phyloP scores from a whole-genome alignment of 306 rosid species.

The Citrullus mucosospermus region DNA sequence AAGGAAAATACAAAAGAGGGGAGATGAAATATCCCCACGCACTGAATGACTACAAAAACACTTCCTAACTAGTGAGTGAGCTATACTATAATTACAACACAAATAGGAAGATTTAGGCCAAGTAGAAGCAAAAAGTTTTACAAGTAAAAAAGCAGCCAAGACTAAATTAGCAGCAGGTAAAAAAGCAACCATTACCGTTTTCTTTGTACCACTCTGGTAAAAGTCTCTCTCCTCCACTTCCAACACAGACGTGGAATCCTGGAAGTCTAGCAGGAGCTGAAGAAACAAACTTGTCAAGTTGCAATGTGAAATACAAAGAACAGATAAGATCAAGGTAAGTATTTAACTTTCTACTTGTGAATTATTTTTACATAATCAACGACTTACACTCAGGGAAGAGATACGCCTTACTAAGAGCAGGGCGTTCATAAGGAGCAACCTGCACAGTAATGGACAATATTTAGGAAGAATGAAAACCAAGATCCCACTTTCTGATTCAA shows the following conservation, averaged over 20 bases:
- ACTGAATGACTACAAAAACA: background rate
- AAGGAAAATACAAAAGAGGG: background rate
- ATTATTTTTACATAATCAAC: background rate
- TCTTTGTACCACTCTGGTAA: constrained; percentile 79
- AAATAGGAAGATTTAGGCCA: background rate
- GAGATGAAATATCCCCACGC: background rate
- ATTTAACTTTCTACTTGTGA: background rate
- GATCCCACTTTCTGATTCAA: constrained; percentile 6
- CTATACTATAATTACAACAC: background rate
- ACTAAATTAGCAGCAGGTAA: background rate
- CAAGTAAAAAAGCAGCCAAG: background rate
- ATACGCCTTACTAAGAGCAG: constrained; percentile 96
- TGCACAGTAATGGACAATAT: constrained; percentile 5
- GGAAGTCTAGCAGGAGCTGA: constrained; percentile 99
- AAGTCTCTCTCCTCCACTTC: constrained; percentile 91
- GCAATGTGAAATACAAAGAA: background rate
- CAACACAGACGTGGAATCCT: constrained; percentile 83
- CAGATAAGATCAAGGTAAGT: background rate
- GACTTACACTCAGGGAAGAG: constrained; percentile 89
- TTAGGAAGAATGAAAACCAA: background rate
- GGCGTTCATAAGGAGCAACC: constrained; percentile 99
- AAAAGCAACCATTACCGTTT: constrained; percentile 45
- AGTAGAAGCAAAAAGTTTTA: no score
- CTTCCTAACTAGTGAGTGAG: background rate
- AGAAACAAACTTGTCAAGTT: constrained; percentile 10